A percentile compares a stretch with the other conserved stretches of the same genome.
Evolutionary conservation across 208 protist species (phyloP).

Genomic region (Leishmania amazonensis): DNA sequence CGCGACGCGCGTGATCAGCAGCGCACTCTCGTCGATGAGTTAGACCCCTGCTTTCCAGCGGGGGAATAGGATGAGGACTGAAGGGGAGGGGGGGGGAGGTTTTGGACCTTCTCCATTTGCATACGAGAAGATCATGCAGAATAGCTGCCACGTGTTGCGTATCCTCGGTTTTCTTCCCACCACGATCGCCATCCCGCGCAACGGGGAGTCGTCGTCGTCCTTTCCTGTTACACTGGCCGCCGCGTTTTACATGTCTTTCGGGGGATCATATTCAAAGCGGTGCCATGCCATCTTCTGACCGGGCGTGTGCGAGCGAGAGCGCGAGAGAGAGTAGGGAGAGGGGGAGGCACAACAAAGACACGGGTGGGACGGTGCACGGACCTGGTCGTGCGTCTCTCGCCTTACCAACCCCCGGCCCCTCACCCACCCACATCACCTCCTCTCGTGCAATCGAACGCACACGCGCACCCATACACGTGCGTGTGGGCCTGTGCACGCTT

Average conservation of each 20-base stretch:
- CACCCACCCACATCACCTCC: background rate
- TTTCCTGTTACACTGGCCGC: background rate
- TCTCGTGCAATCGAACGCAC: background rate
- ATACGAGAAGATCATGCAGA: background rate
- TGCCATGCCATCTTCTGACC: background rate
- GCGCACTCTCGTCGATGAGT: background rate
- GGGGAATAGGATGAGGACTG: background rate
- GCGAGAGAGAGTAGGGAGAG: background rate
- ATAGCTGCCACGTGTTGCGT: background rate
- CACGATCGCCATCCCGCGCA: too few relatives aligned
- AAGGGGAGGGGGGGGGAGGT: background rate
- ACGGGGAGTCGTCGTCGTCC: background rate
- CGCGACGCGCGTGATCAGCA: slow-evolving; percentile 36
- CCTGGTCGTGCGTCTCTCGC: background rate
- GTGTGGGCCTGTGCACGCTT: background rate
- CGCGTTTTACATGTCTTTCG: background rate
- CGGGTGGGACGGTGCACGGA: background rate
- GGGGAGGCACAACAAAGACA: background rate
- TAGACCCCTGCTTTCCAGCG: background rate
- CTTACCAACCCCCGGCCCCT: background rate
- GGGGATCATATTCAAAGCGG: background rate
- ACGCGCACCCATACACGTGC: background rate
- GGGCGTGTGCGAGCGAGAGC: background rate
- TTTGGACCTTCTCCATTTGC: background rate
- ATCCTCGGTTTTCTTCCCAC: background rate